Evolutionary conservation across 202 grass and related monocot genomes (phyloP).

Genomic region (Dendrocalamus latiflorus): DNA sequence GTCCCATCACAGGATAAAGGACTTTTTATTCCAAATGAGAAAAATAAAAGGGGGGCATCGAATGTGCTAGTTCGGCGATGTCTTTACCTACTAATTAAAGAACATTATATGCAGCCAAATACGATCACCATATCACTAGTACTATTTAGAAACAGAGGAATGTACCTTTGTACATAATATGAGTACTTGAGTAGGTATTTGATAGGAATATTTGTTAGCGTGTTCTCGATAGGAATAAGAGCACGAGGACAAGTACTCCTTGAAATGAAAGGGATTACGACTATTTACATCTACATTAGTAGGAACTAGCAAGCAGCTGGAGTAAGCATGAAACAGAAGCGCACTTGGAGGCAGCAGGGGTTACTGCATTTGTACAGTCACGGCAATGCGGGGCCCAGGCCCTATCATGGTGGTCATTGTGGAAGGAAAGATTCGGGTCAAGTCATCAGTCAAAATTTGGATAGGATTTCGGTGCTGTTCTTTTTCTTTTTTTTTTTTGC

Average conservation of each 20-base stretch:
- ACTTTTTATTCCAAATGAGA: not conserved
- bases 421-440: conserved; percentile 30
- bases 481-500: too few relatives aligned
- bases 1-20: not conserved
- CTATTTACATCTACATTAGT: not conserved
- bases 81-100: not conserved
- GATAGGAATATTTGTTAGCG: not conserved
- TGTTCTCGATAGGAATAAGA: not conserved
- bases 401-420: not conserved
- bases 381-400: not conserved
- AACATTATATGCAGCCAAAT: not conserved
- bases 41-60: not conserved
- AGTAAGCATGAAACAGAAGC: not conserved
- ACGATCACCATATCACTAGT: not conserved
- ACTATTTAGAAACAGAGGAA: not conserved
- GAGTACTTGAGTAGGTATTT: not conserved
- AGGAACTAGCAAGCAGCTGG: not conserved
- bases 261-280: not conserved
- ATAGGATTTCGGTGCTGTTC: not conserved
- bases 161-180: not conserved
- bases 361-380: not conserved
- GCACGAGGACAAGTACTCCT: not conserved
- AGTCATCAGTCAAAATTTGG: conserved; percentile 23
- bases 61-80: not conserved
- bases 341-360: not conserved